These are phyloP conservation scores for Diplotaxis tenuifolia DNA, from an alignment of 345 rosid genomes.

Conservation along the genomic window DNA sequence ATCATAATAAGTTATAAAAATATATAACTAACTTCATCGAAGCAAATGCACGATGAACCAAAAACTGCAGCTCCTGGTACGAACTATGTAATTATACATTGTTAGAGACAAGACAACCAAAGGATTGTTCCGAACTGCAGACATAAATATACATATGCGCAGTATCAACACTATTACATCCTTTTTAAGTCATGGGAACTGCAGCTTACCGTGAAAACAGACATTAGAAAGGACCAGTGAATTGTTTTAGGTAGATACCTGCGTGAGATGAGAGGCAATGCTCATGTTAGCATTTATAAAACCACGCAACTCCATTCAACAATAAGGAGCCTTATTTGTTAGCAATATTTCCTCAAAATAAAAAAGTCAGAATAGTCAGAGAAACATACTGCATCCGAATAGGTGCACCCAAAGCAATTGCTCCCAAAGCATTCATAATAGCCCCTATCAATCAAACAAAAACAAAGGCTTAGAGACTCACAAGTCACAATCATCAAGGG, in stretches of 20 bases:
- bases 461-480: background rate
- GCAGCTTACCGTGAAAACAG: constrained; percentile 64
- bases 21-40: constrained; percentile 49
- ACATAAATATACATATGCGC: background rate
- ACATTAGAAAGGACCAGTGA: constrained; percentile 78
- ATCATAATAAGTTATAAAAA: background rate
- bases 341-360: background rate
- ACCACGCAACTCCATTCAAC: background rate
- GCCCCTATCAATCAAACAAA: constrained; percentile 54
- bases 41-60: constrained; percentile 70
- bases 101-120: constrained; percentile 13
- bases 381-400: constrained; percentile 65
- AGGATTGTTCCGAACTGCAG: constrained; percentile 13
- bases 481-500: background rate
- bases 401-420: constrained; percentile 81
- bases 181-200: background rate
- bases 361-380: background rate
- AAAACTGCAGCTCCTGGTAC: constrained; percentile 70
- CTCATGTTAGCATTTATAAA: background rate
- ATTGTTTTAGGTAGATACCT: constrained; percentile 63
- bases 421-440: constrained; percentile 66
- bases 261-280: constrained; percentile 23
- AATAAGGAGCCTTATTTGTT: background rate
- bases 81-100: constrained; percentile 43
- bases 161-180: background rate